Conservation (phyloP, 352 stramenopile species). For the Peronospora farinosa region DNA sequence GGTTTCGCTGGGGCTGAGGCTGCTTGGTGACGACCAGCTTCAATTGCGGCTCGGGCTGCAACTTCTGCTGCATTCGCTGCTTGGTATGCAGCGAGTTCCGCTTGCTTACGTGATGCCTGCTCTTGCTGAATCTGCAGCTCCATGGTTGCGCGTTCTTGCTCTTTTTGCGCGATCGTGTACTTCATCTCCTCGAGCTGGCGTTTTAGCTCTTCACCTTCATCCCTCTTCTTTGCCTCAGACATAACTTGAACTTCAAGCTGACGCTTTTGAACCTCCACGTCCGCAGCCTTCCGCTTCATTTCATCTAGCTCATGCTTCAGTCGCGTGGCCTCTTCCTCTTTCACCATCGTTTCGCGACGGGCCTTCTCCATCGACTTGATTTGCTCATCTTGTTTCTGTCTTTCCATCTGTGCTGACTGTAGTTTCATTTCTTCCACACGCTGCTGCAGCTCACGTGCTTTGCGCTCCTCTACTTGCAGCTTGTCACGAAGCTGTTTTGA, state of each 20-base stretch:
- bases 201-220: slow-evolving; percentile 37
- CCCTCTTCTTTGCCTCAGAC: slow-evolving; percentile 32
- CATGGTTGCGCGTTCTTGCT: slow-evolving; percentile 44
- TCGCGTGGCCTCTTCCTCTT: slow-evolving; percentile 35
- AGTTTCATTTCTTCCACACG: slow-evolving; percentile 54
- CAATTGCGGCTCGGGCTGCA: slow-evolving; percentile 61
- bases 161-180: slow-evolving; percentile 38
- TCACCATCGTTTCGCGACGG: slow-evolving; percentile 31
- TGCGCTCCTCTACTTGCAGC: slow-evolving; percentile 50
- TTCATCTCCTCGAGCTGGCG: slow-evolving; percentile 44
- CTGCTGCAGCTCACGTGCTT: slow-evolving; percentile 43
- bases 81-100: slow-evolving; percentile 49
- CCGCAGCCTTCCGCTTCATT: slow-evolving; percentile 36
- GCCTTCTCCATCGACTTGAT: slow-evolving; percentile 29
- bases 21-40: slow-evolving; percentile 45
- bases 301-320: slow-evolving; percentile 52
- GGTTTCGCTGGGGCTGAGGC: slow-evolving; percentile 21
- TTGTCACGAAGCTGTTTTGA: slow-evolving; percentile 62
- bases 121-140: slow-evolving; percentile 46
- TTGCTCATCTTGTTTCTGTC: slow-evolving; percentile 43
- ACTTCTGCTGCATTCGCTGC: slow-evolving; percentile 60
- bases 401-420: slow-evolving; percentile 33
- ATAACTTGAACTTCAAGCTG: slow-evolving; percentile 32
- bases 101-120: slow-evolving; percentile 47
- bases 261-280: slow-evolving; percentile 36